These are phyloP conservation scores for Rubus idaeus DNA, from an alignment of 306 rosid species.

Conservation along the genomic window DNA sequence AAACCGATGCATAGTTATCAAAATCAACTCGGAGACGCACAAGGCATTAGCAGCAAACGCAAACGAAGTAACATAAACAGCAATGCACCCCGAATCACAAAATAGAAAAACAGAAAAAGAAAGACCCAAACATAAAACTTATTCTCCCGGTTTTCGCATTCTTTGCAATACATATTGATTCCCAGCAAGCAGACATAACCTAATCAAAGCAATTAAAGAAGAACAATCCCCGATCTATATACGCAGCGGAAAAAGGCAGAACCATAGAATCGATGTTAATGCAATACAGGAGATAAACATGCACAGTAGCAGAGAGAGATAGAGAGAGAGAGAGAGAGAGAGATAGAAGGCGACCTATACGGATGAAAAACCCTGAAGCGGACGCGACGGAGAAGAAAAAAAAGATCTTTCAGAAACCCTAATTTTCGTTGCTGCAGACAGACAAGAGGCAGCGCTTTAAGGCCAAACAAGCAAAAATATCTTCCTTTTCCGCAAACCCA, in stretches of 20 bases:
- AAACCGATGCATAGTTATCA: neutral
- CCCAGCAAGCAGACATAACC: neutral
- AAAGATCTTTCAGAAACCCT: slow-evolving; percentile 59
- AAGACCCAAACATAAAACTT: neutral
- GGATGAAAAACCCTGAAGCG: slow-evolving; percentile 27
- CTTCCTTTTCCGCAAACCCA: neutral
- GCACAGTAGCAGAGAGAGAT: neutral
- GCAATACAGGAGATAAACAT: neutral
- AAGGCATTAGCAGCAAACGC: slow-evolving; percentile 2
- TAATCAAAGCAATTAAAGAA: neutral
- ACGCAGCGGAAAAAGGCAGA: neutral
- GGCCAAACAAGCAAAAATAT: slow-evolving; percentile 44
- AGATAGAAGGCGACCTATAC: slow-evolving; percentile 8
- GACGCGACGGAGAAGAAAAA: slow-evolving; percentile 26
- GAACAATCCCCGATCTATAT: slow-evolving; percentile 16
- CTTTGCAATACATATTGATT: neutral
- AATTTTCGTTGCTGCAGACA: slow-evolving; percentile 27
- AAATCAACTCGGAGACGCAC: neutral
- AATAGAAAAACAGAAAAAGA: neutral
- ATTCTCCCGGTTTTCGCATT: neutral
- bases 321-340: neutral
- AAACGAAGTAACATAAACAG: slow-evolving; percentile 5
- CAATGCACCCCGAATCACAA: slow-evolving; percentile 18
- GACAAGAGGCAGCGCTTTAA: slow-evolving; percentile 36
- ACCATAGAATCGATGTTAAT: neutral